Conservation (phyloP, 106 monocot genomes). For the Dioscorea dumetorum region DNA sequence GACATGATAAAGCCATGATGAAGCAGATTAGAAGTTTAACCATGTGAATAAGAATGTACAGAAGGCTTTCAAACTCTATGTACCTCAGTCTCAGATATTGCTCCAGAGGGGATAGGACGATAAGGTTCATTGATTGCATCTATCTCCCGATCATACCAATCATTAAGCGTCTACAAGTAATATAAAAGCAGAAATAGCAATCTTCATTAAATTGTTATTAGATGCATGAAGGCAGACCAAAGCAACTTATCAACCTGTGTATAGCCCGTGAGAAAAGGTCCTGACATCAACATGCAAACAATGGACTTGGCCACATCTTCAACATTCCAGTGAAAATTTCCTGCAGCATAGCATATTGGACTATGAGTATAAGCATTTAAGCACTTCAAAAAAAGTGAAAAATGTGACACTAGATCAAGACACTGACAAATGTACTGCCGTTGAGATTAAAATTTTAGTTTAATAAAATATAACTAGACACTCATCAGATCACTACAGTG, state of each 20-base stretch:
- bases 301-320: constrained; percentile 89
- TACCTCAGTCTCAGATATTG: constrained; percentile 88
- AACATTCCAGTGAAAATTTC: constrained; percentile 90
- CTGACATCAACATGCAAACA: constrained; percentile 92
- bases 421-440: no score
- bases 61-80: neutral
- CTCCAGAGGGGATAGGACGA: constrained; percentile 96
- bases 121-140: constrained; percentile 94
- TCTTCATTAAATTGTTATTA: neutral
- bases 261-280: constrained; percentile 82
- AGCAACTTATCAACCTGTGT: constrained; percentile 44
- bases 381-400: neutral
- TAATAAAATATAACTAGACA: no score
- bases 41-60: neutral
- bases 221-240: neutral
- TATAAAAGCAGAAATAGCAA: neutral
- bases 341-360: constrained; percentile 19
- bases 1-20: no score
- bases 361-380: neutral
- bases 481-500: no score
- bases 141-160: constrained; percentile 91
- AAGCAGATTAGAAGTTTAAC: no score
- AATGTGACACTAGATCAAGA: no score
- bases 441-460: no score
- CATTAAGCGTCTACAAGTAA: constrained; percentile 68